phyloP scores from a whole-genome alignment of 2,329 filamentous ascomycete species.

The Colletotrichum gigasporum region DNA sequence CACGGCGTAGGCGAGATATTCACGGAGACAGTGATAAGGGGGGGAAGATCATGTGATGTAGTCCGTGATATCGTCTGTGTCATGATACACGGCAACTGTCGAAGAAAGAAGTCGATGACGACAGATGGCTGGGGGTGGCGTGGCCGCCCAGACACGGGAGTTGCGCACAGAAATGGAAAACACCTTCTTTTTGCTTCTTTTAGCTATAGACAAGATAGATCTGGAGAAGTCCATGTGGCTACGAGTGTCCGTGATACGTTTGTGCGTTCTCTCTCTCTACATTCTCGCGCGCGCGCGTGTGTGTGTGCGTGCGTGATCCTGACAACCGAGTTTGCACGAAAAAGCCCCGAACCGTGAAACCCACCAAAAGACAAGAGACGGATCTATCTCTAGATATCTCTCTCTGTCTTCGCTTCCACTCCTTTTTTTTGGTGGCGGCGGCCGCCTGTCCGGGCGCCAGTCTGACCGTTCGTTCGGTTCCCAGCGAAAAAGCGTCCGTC shows the following conservation, averaged over 20 bases:
- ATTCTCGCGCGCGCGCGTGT: too few species aligned
- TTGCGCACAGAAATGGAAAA: not conserved
- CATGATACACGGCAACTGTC: not conserved
- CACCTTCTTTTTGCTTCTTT: not conserved
- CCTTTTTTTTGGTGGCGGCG: too few species aligned
- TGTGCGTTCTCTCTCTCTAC: too few species aligned
- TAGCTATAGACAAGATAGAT: not conserved
- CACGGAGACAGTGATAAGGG: not conserved
- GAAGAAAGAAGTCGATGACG: not conserved
- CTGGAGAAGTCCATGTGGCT: not conserved
- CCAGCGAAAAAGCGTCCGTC: too few species aligned
- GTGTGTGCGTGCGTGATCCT: conserved; percentile 6
- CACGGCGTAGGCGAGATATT: not conserved
- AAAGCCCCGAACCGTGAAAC: not conserved
- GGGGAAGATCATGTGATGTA: not conserved
- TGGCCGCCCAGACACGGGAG: not conserved
- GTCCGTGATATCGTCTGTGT: not conserved
- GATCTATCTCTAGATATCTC: too few species aligned
- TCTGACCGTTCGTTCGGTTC: too few species aligned
- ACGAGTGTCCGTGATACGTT: not conserved
- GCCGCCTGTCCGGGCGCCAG: too few species aligned
- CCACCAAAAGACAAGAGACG: not conserved
- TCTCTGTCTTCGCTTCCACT: too few species aligned
- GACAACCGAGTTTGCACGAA: conserved; percentile 4
- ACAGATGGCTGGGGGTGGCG: too few species aligned